A percentile compares a stretch with the other conserved stretches of the same genome.
These are phyloP conservation scores for Ganoderma meredithae DNA, from an alignment of 1,284 basidiomycete genomes.

Conservation along the genomic window DNA sequence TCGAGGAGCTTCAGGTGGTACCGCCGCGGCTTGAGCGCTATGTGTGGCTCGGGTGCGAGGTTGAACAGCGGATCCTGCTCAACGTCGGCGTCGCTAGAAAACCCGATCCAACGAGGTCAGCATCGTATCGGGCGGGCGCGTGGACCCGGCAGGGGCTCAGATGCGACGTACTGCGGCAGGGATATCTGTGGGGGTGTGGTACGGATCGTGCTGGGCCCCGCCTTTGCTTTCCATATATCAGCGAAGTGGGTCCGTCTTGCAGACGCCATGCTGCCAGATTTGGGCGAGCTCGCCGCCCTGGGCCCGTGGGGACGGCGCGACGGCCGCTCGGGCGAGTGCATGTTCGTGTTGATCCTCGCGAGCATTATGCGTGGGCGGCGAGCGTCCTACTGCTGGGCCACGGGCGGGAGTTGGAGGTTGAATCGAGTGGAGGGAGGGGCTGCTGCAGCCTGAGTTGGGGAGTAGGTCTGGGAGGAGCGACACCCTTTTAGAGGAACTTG, in stretches of 20 bases:
- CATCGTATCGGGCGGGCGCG: background rate
- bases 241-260: constrained; percentile 22
- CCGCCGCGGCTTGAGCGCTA: constrained; percentile 22
- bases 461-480: background rate
- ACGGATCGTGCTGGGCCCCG: constrained; percentile 24
- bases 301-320: constrained; percentile 29
- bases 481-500: constrained; percentile 26
- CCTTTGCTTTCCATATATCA: constrained; percentile 24
- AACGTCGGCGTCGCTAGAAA: constrained; percentile 28
- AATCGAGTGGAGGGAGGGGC: background rate
- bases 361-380: constrained; percentile 26
- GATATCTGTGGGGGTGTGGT: constrained; percentile 27
- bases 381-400: constrained; percentile 8
- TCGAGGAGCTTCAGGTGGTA: constrained; percentile 31
- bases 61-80: constrained; percentile 31
- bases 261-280: constrained; percentile 12
- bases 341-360: constrained; percentile 30
- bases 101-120: background rate
- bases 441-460: background rate
- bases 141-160: background rate
- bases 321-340: constrained; percentile 28
- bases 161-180: constrained; percentile 29
- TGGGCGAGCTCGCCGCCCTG: constrained; percentile 26
- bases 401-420: constrained; percentile 5
- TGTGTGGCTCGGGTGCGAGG: constrained; percentile 16